These are phyloP conservation scores for Blastosporella zonata DNA, from an alignment of 1,284 basidiomycete genomes.

Conservation along the genomic window DNA sequence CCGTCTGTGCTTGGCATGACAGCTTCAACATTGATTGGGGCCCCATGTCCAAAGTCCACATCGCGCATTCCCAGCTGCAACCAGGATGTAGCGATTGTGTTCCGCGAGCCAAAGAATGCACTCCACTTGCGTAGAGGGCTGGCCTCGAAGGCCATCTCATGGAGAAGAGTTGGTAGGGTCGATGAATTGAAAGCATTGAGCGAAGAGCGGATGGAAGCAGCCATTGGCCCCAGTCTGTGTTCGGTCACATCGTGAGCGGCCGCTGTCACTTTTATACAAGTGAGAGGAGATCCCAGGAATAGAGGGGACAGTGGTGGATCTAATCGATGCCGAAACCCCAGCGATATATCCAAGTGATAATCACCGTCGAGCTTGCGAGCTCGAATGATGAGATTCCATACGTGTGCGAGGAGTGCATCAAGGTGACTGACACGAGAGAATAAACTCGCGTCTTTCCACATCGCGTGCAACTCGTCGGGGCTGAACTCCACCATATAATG, in stretches of 20 bases:
- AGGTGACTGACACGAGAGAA: constrained; percentile 30
- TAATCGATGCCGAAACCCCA: constrained; percentile 33
- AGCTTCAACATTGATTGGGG: constrained; percentile 31
- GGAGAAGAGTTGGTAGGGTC: constrained; percentile 32
- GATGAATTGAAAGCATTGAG: constrained; percentile 26
- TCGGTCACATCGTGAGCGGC: constrained; percentile 12
- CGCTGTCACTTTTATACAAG: constrained; percentile 25
- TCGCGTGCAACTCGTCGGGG: constrained; percentile 30
- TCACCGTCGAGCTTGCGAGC: constrained; percentile 28
- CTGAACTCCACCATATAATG: constrained; percentile 36
- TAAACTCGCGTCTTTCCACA: constrained; percentile 27
- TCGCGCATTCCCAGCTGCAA: constrained; percentile 33
- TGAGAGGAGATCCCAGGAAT: constrained; percentile 39
- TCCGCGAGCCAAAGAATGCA: constrained; percentile 36
- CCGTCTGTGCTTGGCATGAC: constrained; percentile 39
- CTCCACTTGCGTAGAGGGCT: constrained; percentile 34
- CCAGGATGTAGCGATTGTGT: constrained; percentile 41
- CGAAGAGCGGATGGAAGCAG: constrained; percentile 30
- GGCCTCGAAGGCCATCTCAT: constrained; percentile 35
- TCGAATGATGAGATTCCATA: constrained; percentile 38
- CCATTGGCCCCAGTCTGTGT: constrained; percentile 20
- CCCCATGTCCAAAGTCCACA: constrained; percentile 34
- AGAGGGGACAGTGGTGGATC: constrained; percentile 25
- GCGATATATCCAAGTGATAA: constrained; percentile 13
- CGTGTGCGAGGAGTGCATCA: constrained; percentile 41